A percentile compares a stretch with the other conserved stretches of the same genome.
Evolutionary conservation across 495 filamentous ascomycete genomes (phyloP).

Genomic region (Trichodelitschia bisporula): DNA sequence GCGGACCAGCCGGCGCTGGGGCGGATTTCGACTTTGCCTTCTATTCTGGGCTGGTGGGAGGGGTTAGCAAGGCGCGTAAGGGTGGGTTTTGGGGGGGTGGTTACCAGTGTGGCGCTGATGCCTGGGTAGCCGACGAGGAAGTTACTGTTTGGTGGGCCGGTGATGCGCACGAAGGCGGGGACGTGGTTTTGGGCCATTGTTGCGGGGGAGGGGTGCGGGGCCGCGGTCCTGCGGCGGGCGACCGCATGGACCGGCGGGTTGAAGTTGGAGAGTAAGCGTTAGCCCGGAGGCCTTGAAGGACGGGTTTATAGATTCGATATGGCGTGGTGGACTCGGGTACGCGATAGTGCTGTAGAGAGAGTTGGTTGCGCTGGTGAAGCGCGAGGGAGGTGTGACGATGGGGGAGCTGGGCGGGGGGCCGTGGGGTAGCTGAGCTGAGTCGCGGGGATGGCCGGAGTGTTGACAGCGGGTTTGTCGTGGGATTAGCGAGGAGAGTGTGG

Average conservation of each 20-base stretch:
- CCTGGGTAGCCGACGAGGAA: slow-evolving; percentile 93
- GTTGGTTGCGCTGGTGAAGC: too few relatives aligned
- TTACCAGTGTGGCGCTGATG: slow-evolving; percentile 90
- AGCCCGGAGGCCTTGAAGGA: too few relatives aligned
- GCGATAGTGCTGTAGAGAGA: too few relatives aligned
- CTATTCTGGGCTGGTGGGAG: slow-evolving; percentile 60
- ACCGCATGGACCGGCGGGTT: slow-evolving; percentile 9
- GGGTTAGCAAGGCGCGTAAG: not conserved
- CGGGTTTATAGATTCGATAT: too few relatives aligned
- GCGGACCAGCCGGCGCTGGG: slow-evolving; percentile 61
- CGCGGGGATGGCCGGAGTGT: too few relatives aligned
- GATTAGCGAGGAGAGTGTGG: too few relatives aligned
- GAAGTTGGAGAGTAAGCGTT: not conserved
- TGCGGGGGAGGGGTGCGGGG: slow-evolving; percentile 6
- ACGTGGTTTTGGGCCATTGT: too few relatives aligned
- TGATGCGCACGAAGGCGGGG: slow-evolving; percentile 95
- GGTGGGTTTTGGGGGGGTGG: slow-evolving; percentile 15
- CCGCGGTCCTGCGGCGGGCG: slow-evolving; percentile 6
- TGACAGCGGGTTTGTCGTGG: too few relatives aligned
- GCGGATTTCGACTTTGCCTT: slow-evolving; percentile 94
- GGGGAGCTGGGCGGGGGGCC: too few relatives aligned
- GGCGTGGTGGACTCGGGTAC: too few relatives aligned
- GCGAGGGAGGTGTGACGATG: too few relatives aligned
- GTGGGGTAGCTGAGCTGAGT: too few relatives aligned
- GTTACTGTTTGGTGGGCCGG: slow-evolving; percentile 88